Evolutionary conservation across 768 basidiomycete species (phyloP), one percentile per base, ranked within the genome.

Genomic region (Tulasnella sp.): DNA sequence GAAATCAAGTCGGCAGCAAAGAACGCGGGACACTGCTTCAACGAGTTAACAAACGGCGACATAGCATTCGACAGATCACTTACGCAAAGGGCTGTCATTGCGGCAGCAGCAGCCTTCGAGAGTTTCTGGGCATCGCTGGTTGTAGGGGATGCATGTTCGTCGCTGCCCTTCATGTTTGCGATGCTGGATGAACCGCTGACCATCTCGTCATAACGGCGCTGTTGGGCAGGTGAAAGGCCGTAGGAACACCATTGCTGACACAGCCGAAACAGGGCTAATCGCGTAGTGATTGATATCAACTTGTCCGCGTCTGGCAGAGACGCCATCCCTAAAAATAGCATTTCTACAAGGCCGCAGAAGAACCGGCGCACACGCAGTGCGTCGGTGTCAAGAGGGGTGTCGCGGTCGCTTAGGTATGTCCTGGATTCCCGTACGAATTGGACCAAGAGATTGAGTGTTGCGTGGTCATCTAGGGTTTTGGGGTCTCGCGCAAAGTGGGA

Each of bases 231-330:
- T n/a, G 70, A 61, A 23, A 90, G 88, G 6, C 94, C 95, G 70
- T 92, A 86, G 81, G 94, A 91, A 83, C 95, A 97, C 96, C 96
- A 98, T 81, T 96, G 94, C 83, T 96, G 94, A 81, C 94, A 96
- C 51, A 95, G 85, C 44, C 91, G 90, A 84, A 93, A 97, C 42
- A 97, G 84, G 3, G 91, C 88, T 9, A 96, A 87, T 82, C 94
- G 90, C 85, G 91, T 91, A 78, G 92, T 89, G 5, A 88, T 85
- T 1, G 92, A 90, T 74, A 93, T 89, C 82, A 94, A 93, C 5
- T 91, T 87, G 74, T 95, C 94, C 0, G 90, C 89, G 78, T 92
- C 91, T 73, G 91, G 90, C 39, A 94, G 86, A 44, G 87, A 87
- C 3, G 90, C 88, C 46, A 82, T 82, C 2, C 89, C 92, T 80